Evolutionary conservation across 2,329 filamentous ascomycete genomes (phyloP).

Genomic region (Nectriaceae sp.): DNA sequence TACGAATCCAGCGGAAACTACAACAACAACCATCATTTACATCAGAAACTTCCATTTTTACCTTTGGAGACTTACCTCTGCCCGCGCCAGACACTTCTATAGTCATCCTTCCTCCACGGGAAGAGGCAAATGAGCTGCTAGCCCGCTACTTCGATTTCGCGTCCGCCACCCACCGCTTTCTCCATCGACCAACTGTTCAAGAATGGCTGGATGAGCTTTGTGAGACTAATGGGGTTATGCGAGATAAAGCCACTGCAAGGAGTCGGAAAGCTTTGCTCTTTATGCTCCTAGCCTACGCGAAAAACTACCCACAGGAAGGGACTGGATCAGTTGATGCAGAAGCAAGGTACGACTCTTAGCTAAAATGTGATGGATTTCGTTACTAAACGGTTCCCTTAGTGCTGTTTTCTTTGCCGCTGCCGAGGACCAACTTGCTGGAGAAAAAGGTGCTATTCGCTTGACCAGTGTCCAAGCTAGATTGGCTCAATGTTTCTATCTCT

Average conservation of each 20-base stretch:
- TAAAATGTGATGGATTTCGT: background rate
- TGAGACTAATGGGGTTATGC: constrained; percentile 24
- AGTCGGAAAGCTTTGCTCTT: constrained; percentile 44
- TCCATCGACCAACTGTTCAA: constrained; percentile 51
- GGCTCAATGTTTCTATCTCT: constrained; percentile 45
- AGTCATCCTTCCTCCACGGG: constrained; percentile 40
- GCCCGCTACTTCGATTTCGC: constrained; percentile 55
- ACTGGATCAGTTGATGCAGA: background rate
- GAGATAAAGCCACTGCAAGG: constrained; percentile 7
- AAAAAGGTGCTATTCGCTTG: constrained; percentile 40
- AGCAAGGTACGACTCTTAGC: background rate
- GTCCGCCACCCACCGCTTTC: constrained; percentile 54
- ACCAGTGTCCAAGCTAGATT: constrained; percentile 45
- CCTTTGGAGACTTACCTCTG: constrained; percentile 51
- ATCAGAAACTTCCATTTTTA: constrained; percentile 44
- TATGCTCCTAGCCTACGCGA: constrained; percentile 51
- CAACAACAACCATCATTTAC: constrained; percentile 43
- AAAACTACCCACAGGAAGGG: constrained; percentile 35
- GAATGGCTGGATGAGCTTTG: constrained; percentile 44
- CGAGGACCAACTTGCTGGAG: constrained; percentile 40
- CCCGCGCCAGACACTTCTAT: constrained; percentile 35
- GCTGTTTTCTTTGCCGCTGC: constrained; percentile 34
- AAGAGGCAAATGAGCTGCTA: constrained; percentile 36
- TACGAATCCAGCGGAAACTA: constrained; percentile 27
- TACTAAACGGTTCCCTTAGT: no score